Conservation (phyloP, 2,329 filamentous ascomycete species). For the Hymenoscyphus infarciens region DNA sequence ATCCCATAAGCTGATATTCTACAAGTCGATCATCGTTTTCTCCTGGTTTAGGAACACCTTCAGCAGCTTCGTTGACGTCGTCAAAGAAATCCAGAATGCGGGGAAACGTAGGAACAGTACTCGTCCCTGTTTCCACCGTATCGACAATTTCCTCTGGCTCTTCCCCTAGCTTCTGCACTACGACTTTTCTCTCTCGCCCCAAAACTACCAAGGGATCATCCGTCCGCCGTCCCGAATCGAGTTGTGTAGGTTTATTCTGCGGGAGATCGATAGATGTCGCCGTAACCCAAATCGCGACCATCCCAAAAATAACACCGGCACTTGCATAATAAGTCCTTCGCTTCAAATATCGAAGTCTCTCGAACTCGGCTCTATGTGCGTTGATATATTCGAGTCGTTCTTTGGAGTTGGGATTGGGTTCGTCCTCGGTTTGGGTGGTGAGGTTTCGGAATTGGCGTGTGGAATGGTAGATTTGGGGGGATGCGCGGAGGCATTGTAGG, state of each 20-base stretch:
- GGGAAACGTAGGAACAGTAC: slow-evolving; percentile 33
- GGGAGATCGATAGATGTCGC: slow-evolving; percentile 31
- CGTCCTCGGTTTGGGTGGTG: slow-evolving; percentile 6
- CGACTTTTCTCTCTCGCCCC: slow-evolving; percentile 31
- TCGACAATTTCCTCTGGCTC: slow-evolving; percentile 40
- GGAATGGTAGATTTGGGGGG: slow-evolving; percentile 9
- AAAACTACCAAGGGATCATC: slow-evolving; percentile 31
- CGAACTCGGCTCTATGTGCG: slow-evolving; percentile 30
- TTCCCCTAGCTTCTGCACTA: slow-evolving; percentile 32
- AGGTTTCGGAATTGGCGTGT: slow-evolving; percentile 12
- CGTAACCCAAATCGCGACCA: slow-evolving; percentile 34
- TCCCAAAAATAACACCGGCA: slow-evolving; percentile 28
- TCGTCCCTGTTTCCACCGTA: slow-evolving; percentile 32
- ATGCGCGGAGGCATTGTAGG: slow-evolving; percentile 13
- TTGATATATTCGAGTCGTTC: slow-evolving; percentile 27
- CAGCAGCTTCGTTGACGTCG: slow-evolving; percentile 17
- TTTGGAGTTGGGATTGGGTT: slow-evolving; percentile 6
- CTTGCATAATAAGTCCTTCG: slow-evolving; percentile 31
- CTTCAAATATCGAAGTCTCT: slow-evolving; percentile 31
- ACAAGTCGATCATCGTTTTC: slow-evolving; percentile 34
- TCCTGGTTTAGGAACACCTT: slow-evolving; percentile 9
- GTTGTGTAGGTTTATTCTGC: slow-evolving; percentile 11
- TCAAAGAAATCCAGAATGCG: slow-evolving; percentile 30
- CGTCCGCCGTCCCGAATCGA: slow-evolving; percentile 19
- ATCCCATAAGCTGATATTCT: slow-evolving; percentile 83